These are phyloP conservation scores for Nemania serpens DNA, from an alignment of 2,329 filamentous ascomycete species.

Conservation along the genomic window DNA sequence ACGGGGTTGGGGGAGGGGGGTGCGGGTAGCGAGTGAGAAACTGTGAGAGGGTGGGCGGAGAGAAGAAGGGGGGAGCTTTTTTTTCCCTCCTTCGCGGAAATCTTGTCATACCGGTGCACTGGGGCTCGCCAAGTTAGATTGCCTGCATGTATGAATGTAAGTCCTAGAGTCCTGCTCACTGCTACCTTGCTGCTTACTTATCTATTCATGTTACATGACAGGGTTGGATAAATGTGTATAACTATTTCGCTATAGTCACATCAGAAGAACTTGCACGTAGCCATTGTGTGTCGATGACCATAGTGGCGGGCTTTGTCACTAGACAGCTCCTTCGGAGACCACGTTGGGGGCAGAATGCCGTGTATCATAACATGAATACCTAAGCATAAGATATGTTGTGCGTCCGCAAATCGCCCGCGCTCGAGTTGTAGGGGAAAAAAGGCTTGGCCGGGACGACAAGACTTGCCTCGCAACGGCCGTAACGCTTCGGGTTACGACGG, in stretches of 20 bases:
- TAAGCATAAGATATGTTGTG: constrained; percentile 10
- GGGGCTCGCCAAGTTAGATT: background rate
- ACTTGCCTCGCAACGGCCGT: constrained; percentile 26
- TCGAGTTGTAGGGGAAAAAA: background rate
- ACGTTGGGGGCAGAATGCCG: constrained; percentile 1
- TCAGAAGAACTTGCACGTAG: too few species aligned
- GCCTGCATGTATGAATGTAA: background rate
- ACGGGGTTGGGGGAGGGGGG: background rate
- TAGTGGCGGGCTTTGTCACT: background rate
- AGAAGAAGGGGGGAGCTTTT: background rate
- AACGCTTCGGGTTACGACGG: constrained; percentile 4
- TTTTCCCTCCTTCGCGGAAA: background rate
- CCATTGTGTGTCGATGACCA: background rate
- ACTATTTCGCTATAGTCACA: too few species aligned
- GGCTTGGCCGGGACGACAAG: background rate
- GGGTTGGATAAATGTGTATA: too few species aligned
- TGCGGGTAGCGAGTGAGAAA: background rate
- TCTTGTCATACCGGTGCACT: background rate
- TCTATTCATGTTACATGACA: too few species aligned
- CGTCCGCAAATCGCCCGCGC: constrained; percentile 8
- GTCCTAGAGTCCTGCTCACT: background rate
- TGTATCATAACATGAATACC: constrained; percentile 3
- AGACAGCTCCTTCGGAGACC: background rate
- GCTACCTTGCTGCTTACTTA: background rate
- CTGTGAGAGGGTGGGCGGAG: background rate